Base-by-base conservation (phyloP, 352 stramenopile species). In the Phytophthora fragariaefolia region DNA sequence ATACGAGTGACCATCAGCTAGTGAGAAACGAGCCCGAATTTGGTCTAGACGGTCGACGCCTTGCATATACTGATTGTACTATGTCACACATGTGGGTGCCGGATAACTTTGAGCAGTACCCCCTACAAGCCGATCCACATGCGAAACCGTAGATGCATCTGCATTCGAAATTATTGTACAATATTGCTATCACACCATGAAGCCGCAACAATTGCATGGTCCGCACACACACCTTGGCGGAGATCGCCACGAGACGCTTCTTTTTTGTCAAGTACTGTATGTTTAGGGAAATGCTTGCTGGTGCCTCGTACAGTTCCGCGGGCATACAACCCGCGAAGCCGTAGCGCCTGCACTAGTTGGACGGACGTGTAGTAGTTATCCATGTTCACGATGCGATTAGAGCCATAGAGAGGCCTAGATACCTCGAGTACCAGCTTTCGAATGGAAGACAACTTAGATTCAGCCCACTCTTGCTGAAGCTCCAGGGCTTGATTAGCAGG, bases 361-460 rank as follows among this genome's bases (percentile, higher is more conserved):
- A 73, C 60, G 3, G 60, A 73, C 12, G 69, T 80, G 42, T 77
- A 80, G 47, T 67, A 77, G 50, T 77, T 75, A 54, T 77, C 73
- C 9, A 45, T 69, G 26, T 73, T 75, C 22, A 80, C 23, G n/a
- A 80, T 57, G 0, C 64, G 56, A 18, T 67, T 67, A 0, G 64
- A 64, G 13, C 43, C 18, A 52, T 71, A 58, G 22, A 75, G 59
- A 5, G 63, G 60, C 32, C 34, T 49, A 24, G 38, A 47, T 2
- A 80, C 54, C 40, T 77, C 63, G 5, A 76, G 43, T 13, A 80
- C 72, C 42, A 63, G 20, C 36, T 69, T 56, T 20, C 73, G 48
- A n/a, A 68, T 53, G 8, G 38, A 32, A 3, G 54, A 53, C 12
- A 63, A 28, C 17, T 45, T 13, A 17, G 48, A 40, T 24, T 59